Conservation (phyloP, 192 early-diverging fungal species). For the Dimargaris verticillata region DNA sequence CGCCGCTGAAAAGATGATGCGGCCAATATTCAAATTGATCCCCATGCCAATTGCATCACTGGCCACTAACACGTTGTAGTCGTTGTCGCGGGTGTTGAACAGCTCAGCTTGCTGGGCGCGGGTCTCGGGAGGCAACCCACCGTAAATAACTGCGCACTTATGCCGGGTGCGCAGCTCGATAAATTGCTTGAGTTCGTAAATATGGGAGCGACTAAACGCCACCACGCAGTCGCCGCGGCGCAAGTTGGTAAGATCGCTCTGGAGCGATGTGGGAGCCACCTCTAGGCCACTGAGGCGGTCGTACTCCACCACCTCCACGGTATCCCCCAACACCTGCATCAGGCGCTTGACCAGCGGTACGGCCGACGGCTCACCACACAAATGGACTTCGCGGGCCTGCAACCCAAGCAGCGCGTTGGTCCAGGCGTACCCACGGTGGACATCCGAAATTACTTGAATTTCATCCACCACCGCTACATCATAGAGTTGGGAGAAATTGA, state of each 20-base stretch:
- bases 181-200: slow-evolving; percentile 57
- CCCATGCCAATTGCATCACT: slow-evolving; percentile 98
- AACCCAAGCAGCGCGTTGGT: slow-evolving; percentile 69
- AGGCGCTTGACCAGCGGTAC: slow-evolving; percentile 63
- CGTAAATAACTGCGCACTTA: slow-evolving; percentile 82
- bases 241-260: slow-evolving; percentile 38
- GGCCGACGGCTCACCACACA: slow-evolving; percentile 84
- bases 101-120: slow-evolving; percentile 69
- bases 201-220: slow-evolving; percentile 66
- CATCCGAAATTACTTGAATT: slow-evolving; percentile 90
- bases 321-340: slow-evolving; percentile 53
- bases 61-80: slow-evolving; percentile 74
- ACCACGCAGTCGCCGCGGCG: slow-evolving; percentile 72
- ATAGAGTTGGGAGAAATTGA: slow-evolving; percentile 27
- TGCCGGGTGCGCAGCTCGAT: slow-evolving; percentile 62
- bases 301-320: slow-evolving; percentile 62
- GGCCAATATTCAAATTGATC: slow-evolving; percentile 82
- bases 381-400: slow-evolving; percentile 68
- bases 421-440: slow-evolving; percentile 87
- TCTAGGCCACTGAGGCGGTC: slow-evolving; percentile 53
- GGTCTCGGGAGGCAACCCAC: slow-evolving; percentile 84
- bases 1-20: slow-evolving; percentile 67
- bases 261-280: slow-evolving; percentile 35
- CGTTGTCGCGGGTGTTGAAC: slow-evolving; percentile 71
- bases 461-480: slow-evolving; percentile 91